Evolutionary conservation across 371 early-diverging fungal species (phyloP), one percentile per base, ranked within the genome.

Genomic region (Apophysomyces ossiformis): DNA sequence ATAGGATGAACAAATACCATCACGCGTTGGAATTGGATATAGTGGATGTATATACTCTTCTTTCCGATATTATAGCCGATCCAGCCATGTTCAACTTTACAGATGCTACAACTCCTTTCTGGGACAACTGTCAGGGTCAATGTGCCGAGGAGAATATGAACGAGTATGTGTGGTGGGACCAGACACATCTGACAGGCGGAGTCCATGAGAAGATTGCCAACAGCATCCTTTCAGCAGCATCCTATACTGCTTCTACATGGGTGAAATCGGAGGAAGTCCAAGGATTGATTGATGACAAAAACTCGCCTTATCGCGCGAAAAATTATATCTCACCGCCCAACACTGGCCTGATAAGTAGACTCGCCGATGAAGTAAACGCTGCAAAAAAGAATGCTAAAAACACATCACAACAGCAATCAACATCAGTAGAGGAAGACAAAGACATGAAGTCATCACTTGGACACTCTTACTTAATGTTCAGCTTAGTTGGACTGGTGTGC

Each of bases 151-250:
- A 64, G 47, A 44, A 65, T 3, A 69, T 62, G 16, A 62, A 75
- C 41, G 71, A 74, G 39, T 83, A 75, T 61, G 59, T 83, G 41
- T 83, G 83, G 83, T 80, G 80, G 78, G 83, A 83, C 60, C 63
- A 65, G 8, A 73, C 76, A 5, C 83, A 80, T 62, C 69, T 78
- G 59, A 80, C 83, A 9, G 73, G 77, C 57, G 78, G 78, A 76
- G 74, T 72, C 50, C 78, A 81, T 57, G 66, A 66, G 59, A 50
- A 58, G 11, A 72, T 77, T 59, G 81, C 76, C 46, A 76, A 72
- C 37, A 73, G 74, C 41, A 74, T 81, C 26, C 35, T 81, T 39
- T 63, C 68, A 15, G 71, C 81, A 6, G 81, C 72, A 8, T 77
- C 76, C 0, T 81, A 67, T 47, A 69, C 65, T 41, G 69, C 58